Evolutionary conservation across 129 eudicot species (phyloP).

Genomic region (Rutidosis leptorrhynchoides): DNA sequence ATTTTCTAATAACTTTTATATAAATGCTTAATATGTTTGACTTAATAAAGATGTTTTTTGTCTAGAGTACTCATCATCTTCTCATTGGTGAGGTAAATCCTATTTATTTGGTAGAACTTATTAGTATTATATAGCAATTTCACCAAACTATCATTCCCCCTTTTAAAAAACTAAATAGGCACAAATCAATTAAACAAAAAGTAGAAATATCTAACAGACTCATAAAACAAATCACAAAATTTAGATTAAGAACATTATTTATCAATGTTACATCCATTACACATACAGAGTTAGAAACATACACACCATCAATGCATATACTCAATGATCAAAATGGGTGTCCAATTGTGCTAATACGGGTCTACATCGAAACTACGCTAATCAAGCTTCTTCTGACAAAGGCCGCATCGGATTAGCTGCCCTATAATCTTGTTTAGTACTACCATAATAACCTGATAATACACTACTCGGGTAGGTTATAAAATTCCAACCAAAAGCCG

Average conservation of each 20-base stretch:
- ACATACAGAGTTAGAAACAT: neutral
- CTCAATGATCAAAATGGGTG: constrained; percentile 8
- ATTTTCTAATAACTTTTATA: no score
- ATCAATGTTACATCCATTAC: constrained; percentile 13
- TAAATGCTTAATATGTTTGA: no score
- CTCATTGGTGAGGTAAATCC: no score
- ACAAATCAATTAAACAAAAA: no score
- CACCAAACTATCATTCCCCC: no score
- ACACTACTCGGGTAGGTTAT: constrained; percentile 43
- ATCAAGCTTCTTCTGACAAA: constrained; percentile 13
- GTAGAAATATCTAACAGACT: neutral
- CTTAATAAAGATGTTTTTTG: no score
- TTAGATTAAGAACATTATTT: neutral
- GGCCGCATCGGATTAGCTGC: constrained; percentile 38
- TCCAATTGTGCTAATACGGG: neutral
- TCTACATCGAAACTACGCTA: constrained; percentile 14
- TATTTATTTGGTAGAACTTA: no score
- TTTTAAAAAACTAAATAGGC: no score
- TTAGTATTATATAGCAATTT: no score
- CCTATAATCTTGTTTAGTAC: constrained; percentile 70
- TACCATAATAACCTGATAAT: constrained; percentile 63
- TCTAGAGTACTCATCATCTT: no score
- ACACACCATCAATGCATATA: constrained; percentile 11
- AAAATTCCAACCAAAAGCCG: constrained; percentile 98
- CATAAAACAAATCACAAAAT: neutral